These are phyloP conservation scores for Ophiocordyceps sinensis DNA, from an alignment of 2,329 filamentous ascomycete genomes.

Conservation along the genomic window DNA sequence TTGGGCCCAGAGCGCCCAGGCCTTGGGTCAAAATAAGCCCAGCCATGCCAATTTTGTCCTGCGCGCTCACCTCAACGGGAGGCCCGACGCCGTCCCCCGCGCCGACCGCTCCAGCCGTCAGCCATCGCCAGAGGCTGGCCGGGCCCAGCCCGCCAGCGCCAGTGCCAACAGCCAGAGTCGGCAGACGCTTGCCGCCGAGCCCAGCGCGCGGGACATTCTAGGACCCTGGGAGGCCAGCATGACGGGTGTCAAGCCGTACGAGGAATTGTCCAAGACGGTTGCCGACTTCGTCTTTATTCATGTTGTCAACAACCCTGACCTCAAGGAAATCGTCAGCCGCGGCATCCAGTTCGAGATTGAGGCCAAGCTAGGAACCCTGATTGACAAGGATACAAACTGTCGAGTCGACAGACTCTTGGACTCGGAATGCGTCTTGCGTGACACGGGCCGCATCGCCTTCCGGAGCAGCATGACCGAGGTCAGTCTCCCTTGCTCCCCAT, in stretches of 20 bases:
- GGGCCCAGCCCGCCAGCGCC: neutral
- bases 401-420: constrained; percentile 53
- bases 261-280: constrained; percentile 61
- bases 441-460: constrained; percentile 51
- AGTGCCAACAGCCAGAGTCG: neutral
- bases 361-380: constrained; percentile 75
- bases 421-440: constrained; percentile 56
- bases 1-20: constrained; percentile 31
- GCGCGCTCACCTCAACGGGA: constrained; percentile 23
- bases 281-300: constrained; percentile 67
- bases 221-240: constrained; percentile 54
- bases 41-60: constrained; percentile 30
- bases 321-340: constrained; percentile 45
- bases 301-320: constrained; percentile 53
- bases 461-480: constrained; percentile 85
- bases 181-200: constrained; percentile 10
- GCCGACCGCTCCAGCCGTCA: constrained; percentile 23
- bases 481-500: constrained; percentile 15
- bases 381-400: constrained; percentile 56
- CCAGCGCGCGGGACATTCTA: constrained; percentile 22
- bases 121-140: constrained; percentile 25
- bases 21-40: constrained; percentile 21
- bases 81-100: constrained; percentile 14
- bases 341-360: constrained; percentile 81
- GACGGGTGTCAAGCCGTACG: constrained; percentile 53